phyloP scores from a whole-genome alignment of 805 yeast species.

The Yarrowia alimentaria region DNA sequence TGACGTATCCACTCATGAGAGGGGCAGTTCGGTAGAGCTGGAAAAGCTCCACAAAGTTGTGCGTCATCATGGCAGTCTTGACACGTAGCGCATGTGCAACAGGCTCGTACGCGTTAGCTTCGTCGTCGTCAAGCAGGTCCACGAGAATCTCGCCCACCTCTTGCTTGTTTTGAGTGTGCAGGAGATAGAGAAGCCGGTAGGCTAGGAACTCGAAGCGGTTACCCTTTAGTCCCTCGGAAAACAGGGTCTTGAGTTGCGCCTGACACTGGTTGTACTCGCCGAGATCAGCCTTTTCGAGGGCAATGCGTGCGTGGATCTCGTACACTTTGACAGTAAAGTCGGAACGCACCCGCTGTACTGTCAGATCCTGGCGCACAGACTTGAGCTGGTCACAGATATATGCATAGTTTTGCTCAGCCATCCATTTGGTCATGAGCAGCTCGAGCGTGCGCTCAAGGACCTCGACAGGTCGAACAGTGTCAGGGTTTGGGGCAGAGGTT shows the following conservation, averaged over 20 bases:
- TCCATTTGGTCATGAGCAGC: constrained; percentile 54
- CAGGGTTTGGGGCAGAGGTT: constrained; percentile 90
- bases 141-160: constrained; percentile 51
- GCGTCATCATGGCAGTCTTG: constrained; percentile 40
- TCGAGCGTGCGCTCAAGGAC: constrained; percentile 59
- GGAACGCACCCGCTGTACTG: constrained; percentile 83
- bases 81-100: constrained; percentile 43
- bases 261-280: constrained; percentile 97
- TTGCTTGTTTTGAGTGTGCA: constrained; percentile 65
- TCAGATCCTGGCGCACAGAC: constrained; percentile 87
- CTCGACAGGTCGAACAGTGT: constrained; percentile 68
- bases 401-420: constrained; percentile 56
- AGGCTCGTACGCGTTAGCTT: constrained; percentile 32
- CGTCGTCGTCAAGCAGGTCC: constrained; percentile 27
- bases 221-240: constrained; percentile 45
- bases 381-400: constrained; percentile 88
- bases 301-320: constrained; percentile 83
- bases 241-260: constrained; percentile 68
- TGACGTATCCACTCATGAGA: constrained; percentile 47
- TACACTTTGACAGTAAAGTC: constrained; percentile 76
- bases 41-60: constrained; percentile 58
- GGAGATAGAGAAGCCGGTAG: constrained; percentile 69
- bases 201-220: constrained; percentile 62
- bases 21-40: constrained; percentile 43
- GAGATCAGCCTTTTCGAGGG: constrained; percentile 75